Base-by-base conservation (phyloP, 1,284 basidiomycete genomes). In the Tylopilus sp. region DNA sequence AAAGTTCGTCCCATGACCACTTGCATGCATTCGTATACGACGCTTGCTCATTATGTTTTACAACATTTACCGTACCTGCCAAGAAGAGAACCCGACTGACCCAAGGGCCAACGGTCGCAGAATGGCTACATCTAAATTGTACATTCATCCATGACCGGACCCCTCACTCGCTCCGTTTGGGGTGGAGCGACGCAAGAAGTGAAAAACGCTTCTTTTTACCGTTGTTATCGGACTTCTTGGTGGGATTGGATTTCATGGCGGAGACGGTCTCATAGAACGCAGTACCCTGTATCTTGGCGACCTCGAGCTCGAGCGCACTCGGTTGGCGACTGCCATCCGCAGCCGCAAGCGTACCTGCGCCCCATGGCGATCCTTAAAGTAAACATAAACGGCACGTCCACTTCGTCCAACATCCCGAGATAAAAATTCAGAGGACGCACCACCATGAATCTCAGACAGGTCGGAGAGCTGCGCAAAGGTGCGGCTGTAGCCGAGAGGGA, bases 261-360 rank as follows among this genome's bases (percentile, higher is more conserved):
- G 19, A 4, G 18, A 36, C 10, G 3, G 11, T 48, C 39, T 55
- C 55, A 47, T 63, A 71, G 58, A 74, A 71, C 12, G 30, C 45
- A 46, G 58, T 54, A 16, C 73, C 80, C 58, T 79, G 78, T 52
- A 65, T 64, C 16, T 58, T 54, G 41, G 77, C 79, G 28, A 81
- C 49, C 15, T 68, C 66, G 42, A 74, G 66, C 58, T 82, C 81
- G 51, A 72, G 69, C 19, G 58, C 61, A 38, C 64, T 66, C 15
- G 80, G 74, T 56, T 71, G 67, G 48, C 74, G 71, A 34, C 67
- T 70, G 18, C 79, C 79, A 57, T 78, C 73, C 18, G 63, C 58
- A 46, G 59, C 69, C 10, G 77, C 75, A 51, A 75, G 65, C 34
- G 73, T 71, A 15, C 73, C 74, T n/a, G 75, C 74, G 43, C 74